Conservation (phyloP, 1,139 yeast genomes). For the Taphrina confusa region DNA sequence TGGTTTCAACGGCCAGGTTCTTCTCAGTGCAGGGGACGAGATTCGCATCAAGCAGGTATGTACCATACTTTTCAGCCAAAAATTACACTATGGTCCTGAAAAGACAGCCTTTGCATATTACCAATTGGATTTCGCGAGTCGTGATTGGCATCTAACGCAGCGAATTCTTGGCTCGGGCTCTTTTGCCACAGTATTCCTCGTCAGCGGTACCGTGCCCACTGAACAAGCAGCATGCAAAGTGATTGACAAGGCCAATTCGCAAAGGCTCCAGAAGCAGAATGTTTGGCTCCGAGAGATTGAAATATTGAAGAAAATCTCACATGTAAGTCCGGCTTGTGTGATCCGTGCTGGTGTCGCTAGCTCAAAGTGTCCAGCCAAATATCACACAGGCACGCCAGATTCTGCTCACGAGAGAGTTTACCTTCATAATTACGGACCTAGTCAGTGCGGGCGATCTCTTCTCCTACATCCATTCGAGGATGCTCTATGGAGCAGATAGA, state of each 20-base stretch:
- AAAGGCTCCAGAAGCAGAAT: conserved; percentile 26
- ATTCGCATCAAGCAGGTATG: conserved; percentile 48
- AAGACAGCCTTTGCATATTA: conserved; percentile 34
- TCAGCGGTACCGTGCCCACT: conserved; percentile 36
- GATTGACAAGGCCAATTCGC: conserved; percentile 38
- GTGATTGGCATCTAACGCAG: conserved; percentile 52
- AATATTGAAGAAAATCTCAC: conserved; percentile 40
- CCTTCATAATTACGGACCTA: conserved; percentile 38
- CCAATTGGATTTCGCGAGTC: conserved; percentile 34
- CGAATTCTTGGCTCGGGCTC: conserved; percentile 61
- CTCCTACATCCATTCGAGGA: conserved; percentile 52
- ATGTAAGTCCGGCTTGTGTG: conserved; percentile 38
- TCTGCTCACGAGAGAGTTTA: conserved; percentile 9
- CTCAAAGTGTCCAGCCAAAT: conserved; percentile 43
- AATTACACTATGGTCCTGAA: conserved; percentile 31
- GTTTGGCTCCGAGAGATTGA: conserved; percentile 42
- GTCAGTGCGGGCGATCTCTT: conserved; percentile 64
- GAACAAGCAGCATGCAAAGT: conserved; percentile 44
- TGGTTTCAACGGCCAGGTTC: conserved; percentile 46
- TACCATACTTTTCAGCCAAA: conserved; percentile 43
- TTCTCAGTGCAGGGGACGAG: conserved; percentile 53
- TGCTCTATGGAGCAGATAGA: conserved; percentile 1
- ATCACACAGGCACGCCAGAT: conserved; percentile 41
- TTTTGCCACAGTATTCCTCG: conserved; percentile 56
- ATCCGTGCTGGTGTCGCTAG: too few species aligned